Evolutionary conservation across 2,329 filamentous ascomycete genomes (phyloP), one percentile per base, ranked within the genome.

Genomic region (Coniochaeta sp.): DNA sequence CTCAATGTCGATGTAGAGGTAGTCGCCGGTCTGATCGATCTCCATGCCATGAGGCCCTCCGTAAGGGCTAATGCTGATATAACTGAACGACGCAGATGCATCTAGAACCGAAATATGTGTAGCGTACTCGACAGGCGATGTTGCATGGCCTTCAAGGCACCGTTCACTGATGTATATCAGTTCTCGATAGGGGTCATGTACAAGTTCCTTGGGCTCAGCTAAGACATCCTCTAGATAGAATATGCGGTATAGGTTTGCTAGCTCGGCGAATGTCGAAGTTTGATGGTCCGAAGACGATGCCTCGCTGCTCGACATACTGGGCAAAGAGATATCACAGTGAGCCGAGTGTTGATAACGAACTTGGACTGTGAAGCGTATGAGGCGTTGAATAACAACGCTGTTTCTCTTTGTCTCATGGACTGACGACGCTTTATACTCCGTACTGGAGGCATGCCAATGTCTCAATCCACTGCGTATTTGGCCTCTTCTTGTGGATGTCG

Each of bases 171-270:
- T 65, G 59, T 68, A 69, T 1, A 69, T 56, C 24, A 67, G 54
- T 36, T 65, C 65, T 5, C 66, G 62, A 28, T 60, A 61, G 64
- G 66, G 67, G 54, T 69, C 66, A 52, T 68, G 64, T 34, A 65
- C 62, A 30, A 69, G 63, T 60, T 69, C 66, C 40, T 68, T 66
- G 7, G 67, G 67, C 60, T 69, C 67, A 22, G 66, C 66, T 5
- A 69, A 64, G 6, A 68, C 63, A 58, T 69, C 67, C 26, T 68
- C 66, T 17, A 69, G 66, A 19, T 67, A 62, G 56, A 67, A 69
- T 52, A 69, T 57, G n/a, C 67, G 65, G 36, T 69, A 69, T 2
- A 62, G 63, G 26, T 64, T 60, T 3, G 66, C 65, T n/a, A 69
- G 57, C 36, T 69, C 66, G 38, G 62, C 65, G 34, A 69, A 67